A percentile compares a stretch with the other conserved stretches of the same genome.
Evolutionary conservation across 495 filamentous ascomycete genomes (phyloP).

Genomic region (Aspergillus indologenus): DNA sequence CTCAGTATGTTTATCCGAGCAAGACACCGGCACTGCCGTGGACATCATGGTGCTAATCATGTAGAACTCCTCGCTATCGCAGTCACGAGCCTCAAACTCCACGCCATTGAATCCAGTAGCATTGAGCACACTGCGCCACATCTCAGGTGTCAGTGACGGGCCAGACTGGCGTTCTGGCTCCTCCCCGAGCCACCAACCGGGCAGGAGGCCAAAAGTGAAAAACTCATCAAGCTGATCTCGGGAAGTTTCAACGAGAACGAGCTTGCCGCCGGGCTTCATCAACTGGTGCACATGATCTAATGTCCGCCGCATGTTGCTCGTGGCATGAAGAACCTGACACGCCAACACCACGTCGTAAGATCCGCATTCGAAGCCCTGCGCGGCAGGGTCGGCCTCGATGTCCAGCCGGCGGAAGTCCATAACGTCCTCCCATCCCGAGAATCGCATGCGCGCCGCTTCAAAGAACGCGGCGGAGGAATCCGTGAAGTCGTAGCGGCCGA

Average conservation of each 20-base stretch:
- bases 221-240: not conserved
- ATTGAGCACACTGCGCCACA: not conserved
- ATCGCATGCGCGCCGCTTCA: conserved; percentile 10
- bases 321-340: conserved; percentile 14
- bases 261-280: conserved; percentile 13
- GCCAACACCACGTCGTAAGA: conserved; percentile 16
- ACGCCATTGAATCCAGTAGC: not conserved
- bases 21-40: not conserved
- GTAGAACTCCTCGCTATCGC: not conserved
- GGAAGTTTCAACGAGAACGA: conserved; percentile 11
- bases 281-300: conserved; percentile 8
- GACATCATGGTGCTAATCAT: not conserved
- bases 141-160: not conserved
- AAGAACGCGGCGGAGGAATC: conserved; percentile 15
- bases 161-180: not conserved
- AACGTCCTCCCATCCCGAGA: conserved; percentile 10
- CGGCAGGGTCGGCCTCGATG: conserved; percentile 1
- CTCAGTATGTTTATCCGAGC: not conserved
- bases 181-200: not conserved
- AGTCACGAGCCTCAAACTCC: not conserved
- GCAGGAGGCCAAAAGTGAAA: not conserved
- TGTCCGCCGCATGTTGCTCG: conserved; percentile 7
- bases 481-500: not conserved
- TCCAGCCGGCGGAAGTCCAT: conserved; percentile 12
- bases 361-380: conserved; percentile 10